A percentile compares a stretch with the other conserved stretches of the same genome.
Conservation (phyloP, 352 stramenopile genomes). For the Peronospora farinosa region DNA sequence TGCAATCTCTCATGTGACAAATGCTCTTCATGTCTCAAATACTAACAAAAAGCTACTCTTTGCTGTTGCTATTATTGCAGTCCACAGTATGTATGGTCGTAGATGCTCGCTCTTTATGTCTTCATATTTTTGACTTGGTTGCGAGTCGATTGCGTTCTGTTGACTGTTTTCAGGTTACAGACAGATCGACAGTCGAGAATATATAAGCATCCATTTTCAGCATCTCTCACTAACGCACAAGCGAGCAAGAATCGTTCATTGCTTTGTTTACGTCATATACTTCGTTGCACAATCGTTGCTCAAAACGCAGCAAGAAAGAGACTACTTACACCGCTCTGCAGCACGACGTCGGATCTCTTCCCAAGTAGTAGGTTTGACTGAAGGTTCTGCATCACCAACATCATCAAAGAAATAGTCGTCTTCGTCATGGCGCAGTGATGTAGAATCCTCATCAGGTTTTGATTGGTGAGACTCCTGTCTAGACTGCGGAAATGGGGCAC, state of each 20-base stretch:
- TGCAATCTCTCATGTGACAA: too few species aligned
- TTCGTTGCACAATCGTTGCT: background rate
- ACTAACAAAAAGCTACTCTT: too few species aligned
- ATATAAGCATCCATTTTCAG: slow-evolving; percentile 10
- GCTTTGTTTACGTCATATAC: slow-evolving; percentile 2
- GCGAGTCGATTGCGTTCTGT: slow-evolving; percentile 13
- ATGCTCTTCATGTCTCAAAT: too few species aligned
- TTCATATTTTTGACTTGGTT: background rate
- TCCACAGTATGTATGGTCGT: slow-evolving; percentile 1
- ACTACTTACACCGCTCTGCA: slow-evolving; percentile 45
- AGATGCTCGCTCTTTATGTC: background rate
- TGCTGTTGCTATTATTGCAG: slow-evolving; percentile 17
- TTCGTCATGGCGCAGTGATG: slow-evolving; percentile 32
- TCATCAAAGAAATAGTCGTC: slow-evolving; percentile 48
- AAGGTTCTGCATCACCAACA: slow-evolving; percentile 18
- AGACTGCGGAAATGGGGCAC: slow-evolving; percentile 34
- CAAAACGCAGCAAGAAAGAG: background rate
- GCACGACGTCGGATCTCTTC: slow-evolving; percentile 67
- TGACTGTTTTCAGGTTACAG: background rate
- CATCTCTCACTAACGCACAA: background rate
- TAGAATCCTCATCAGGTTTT: slow-evolving; percentile 10
- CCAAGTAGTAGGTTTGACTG: slow-evolving; percentile 54
- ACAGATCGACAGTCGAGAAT: slow-evolving; percentile 9
- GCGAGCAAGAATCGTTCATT: slow-evolving; percentile 5
- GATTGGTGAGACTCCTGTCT: slow-evolving; percentile 10